Conservation (phyloP, 192 early-diverging fungal species). For the Podila verticillata region DNA sequence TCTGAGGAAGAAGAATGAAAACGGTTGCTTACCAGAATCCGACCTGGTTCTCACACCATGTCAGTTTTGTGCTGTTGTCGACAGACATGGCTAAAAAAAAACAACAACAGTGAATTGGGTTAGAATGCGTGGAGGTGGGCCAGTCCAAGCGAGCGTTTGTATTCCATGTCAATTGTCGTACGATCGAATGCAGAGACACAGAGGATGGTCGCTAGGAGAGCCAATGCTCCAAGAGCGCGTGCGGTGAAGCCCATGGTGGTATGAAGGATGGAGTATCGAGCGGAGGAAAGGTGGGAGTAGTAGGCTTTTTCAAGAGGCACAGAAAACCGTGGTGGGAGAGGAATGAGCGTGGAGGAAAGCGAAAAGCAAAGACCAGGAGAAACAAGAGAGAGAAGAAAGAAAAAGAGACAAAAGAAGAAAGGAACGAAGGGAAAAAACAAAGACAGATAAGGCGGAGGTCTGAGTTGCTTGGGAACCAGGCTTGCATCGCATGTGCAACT, state of each 20-base stretch:
- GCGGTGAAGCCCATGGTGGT: constrained; percentile 6
- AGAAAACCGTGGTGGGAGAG: not conserved
- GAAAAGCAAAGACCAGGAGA: not conserved
- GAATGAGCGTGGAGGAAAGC: not conserved
- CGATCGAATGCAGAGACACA: constrained; percentile 33
- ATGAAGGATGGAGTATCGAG: not conserved
- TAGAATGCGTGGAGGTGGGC: not conserved
- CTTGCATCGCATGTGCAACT: too few species aligned
- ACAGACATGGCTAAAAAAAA: constrained; percentile 16
- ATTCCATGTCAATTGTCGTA: too few species aligned
- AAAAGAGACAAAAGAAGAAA: constrained; percentile 12
- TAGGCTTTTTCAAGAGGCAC: too few species aligned
- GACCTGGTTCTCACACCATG: constrained; percentile 46
- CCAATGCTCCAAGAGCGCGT: constrained; percentile 12
- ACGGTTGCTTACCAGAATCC: constrained; percentile 32
- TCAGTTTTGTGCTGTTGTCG: constrained; percentile 43
- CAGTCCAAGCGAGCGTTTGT: not conserved
- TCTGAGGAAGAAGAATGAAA: not conserved
- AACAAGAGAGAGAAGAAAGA: not conserved
- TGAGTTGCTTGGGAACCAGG: too few species aligned
- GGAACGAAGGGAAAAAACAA: not conserved
- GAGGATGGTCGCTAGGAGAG: constrained; percentile 2
- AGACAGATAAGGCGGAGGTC: not conserved
- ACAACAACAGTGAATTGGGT: not conserved
- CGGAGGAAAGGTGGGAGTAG: too few species aligned